Evolutionary conservation across 768 basidiomycete species (phyloP).

Genomic region (Phallus indusiatus): DNA sequence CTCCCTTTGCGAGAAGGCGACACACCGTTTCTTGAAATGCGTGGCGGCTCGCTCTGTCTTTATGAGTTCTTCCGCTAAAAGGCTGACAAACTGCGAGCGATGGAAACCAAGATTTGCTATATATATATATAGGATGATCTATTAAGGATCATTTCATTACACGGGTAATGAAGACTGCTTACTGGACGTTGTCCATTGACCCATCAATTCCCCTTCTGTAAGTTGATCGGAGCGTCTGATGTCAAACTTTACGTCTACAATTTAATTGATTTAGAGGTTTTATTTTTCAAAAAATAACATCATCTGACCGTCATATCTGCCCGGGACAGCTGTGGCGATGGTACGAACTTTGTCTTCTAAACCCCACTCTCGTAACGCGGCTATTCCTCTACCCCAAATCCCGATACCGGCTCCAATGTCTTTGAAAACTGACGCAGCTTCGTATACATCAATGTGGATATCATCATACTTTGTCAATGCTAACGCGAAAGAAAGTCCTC

Average conservation of each 20-base stretch:
- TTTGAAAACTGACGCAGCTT: conserved; percentile 31
- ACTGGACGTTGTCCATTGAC: conserved; percentile 2
- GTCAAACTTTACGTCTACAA: conserved; percentile 34
- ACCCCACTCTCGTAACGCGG: conserved; percentile 18
- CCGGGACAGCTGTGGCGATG: conserved; percentile 18
- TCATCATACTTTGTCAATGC: conserved; percentile 19
- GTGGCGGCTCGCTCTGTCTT: conserved; percentile 12
- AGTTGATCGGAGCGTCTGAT: conserved; percentile 34
- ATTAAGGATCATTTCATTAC: background rate
- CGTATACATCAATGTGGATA: conserved; percentile 22
- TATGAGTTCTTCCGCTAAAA: conserved; percentile 27
- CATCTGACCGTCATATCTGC: conserved; percentile 9
- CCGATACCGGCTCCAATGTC: conserved; percentile 40
- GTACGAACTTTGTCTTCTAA: conserved; percentile 17
- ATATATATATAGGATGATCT: no score
- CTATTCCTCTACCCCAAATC: conserved; percentile 22
- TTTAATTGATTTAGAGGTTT: background rate
- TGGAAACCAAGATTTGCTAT: conserved; percentile 28
- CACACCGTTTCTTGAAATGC: conserved; percentile 24
- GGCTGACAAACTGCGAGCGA: conserved; percentile 39
- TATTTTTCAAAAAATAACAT: background rate
- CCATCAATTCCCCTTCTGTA: conserved; percentile 20
- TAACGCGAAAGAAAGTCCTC: conserved; percentile 22
- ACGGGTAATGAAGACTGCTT: background rate
- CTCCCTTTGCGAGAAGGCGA: conserved; percentile 12